Evolutionary conservation across 139 green algal genomes (phyloP), one percentile per base, ranked within the genome.

Genomic region (Chlorokybus atmophyticus): DNA sequence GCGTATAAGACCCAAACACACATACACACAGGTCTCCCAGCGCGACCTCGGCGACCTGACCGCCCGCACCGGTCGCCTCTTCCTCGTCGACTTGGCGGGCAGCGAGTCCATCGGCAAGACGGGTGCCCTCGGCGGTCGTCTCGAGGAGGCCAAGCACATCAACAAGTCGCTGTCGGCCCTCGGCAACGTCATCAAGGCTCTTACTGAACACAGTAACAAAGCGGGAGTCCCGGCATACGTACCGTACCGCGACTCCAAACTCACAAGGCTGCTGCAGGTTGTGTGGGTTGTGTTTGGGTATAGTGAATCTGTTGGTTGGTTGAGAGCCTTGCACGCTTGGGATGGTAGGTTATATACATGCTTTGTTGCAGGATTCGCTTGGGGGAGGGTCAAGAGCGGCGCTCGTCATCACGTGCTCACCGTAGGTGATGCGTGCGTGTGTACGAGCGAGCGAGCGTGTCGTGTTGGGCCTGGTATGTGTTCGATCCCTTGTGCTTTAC

Each of bases 111-210:
- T 66, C 42, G 52, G 32, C 35, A 74, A 64, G 55, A 80, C 59
- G 3, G 41, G 60, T 47, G 57, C 60, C 30, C n/a, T 62, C 72
- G 83, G 81, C 1, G 75, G 89, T 26, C 82, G 79, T 28, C 62
- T 93, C 27, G 72, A 83, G 41, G 85, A 93, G 74, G 82, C 83
- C 8, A 78, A 88, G 59, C 60, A 80, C 63, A 93, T 93, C 77
- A 93, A 93, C 77, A 84, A 76, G 58, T 81, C 64, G 48, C 73
- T 93, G 2, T 77, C 52, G 14, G 75, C 83, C 3, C 76, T 93
- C 8, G 83, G 85, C 40, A 65, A 68, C 28, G 54, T 63, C 59
- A 68, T 68, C 54, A 63, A 60, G 29, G 58, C 25, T 41, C 30
- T 30, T 41, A 57, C 25, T 24, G 35, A 10, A 44, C 10, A 14